phyloP scores from a whole-genome alignment of 352 stramenopile genomes.

The Globisporangium cylindrosporum region DNA sequence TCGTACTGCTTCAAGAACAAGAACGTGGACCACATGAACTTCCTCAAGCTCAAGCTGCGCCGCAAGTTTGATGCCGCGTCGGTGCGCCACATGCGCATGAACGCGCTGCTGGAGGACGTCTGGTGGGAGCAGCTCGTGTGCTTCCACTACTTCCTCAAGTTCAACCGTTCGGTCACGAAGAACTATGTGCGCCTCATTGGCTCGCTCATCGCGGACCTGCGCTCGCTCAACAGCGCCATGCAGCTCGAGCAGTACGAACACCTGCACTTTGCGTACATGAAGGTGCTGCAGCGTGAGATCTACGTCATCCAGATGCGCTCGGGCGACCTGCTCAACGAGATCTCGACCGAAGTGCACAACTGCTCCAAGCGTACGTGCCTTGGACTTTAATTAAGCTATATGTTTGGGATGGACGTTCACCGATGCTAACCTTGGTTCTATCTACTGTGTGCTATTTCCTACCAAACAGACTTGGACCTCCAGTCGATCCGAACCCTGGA shows the following conservation, averaged over 20 bases:
- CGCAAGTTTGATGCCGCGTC: constrained; percentile 63
- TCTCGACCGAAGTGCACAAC: constrained; percentile 55
- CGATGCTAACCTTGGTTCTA: not conserved
- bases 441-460: not conserved
- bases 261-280: constrained; percentile 76
- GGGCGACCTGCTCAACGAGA: constrained; percentile 64
- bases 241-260: constrained; percentile 72
- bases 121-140: constrained; percentile 84
- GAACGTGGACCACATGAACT: constrained; percentile 82
- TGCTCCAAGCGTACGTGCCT: constrained; percentile 37
- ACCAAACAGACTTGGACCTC: constrained; percentile 43
- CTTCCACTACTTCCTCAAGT: constrained; percentile 62
- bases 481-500: constrained; percentile 43
- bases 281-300: constrained; percentile 75
- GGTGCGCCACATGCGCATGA: constrained; percentile 60
- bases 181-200: constrained; percentile 62
- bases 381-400: not conserved
- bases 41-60: constrained; percentile 65
- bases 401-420: not conserved
- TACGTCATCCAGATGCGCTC: constrained; percentile 76
- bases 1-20: constrained; percentile 89
- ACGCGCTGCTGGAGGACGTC: constrained; percentile 54
- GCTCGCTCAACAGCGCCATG: constrained; percentile 77
- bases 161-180: constrained; percentile 69
- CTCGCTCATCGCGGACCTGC: constrained; percentile 62